Evolutionary conservation across 1,139 yeast genomes (phyloP), one percentile per base, ranked within the genome.

Genomic region (Yueomyces sp.): DNA sequence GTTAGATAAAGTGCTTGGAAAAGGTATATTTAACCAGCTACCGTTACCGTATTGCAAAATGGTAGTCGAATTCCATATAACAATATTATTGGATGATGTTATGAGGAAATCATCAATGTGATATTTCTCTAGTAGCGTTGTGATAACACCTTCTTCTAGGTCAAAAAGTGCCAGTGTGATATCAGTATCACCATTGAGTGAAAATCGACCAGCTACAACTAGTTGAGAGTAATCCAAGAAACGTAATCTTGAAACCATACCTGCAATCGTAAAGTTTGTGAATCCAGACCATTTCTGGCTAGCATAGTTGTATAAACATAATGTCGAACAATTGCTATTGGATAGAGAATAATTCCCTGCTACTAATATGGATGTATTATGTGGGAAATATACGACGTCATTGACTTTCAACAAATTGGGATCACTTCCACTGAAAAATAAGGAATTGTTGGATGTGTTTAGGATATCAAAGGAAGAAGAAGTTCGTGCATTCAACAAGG

Each of bases 261-360:
- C 86, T n/a, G 69, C 52, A 1, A 74, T 66, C 7, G 67, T 64
- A 32, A 66, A 65, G 42, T 68, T 63, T 38, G 47, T 44, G 39
- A 59, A 53, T 2, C 76, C 64, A 37, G 64, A 66, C 91, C 85
- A 81, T 39, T 75, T 67, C 3, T 72, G 70, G 37, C 67, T 66
- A 3, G 63, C 59, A 45, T 81, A 61, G 51, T 81, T 82, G 57
- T 77, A 86, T 38, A 82, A 65, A 57, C 95, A 85, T 41, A 86
- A 62, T 2, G 78, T 73, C 2, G 67, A 62, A 63, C 96, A 86
- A 39, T 67, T 64, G 47, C 74, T 63, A 6, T 78, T 67, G 0
- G 83, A 80, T 3, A 82, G 81, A 35, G 67, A 61, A 54, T 85
- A 85, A 39, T 76, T 68, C 26, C 98, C 98, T 40, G 85, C 95